Evolutionary conservation across 768 basidiomycete species (phyloP).

Genomic region (Pleurotus salmoneostramineus): DNA sequence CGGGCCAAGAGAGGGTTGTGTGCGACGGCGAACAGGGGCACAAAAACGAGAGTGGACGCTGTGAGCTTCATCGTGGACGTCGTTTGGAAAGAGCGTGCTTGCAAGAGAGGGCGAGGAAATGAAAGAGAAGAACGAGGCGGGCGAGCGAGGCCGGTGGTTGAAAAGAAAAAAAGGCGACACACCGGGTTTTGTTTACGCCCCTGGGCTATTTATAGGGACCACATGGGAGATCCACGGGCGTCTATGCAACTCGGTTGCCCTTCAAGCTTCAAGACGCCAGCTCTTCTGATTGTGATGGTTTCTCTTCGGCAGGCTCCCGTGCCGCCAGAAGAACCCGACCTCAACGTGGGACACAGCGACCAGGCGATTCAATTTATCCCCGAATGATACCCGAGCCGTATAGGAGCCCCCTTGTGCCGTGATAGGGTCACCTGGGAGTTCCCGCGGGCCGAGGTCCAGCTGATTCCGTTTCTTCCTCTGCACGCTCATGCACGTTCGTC

Average conservation of each 20-base stretch:
- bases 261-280: no score
- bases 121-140: neutral
- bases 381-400: no score
- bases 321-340: no score
- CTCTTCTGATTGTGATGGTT: no score
- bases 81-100: constrained; percentile 28
- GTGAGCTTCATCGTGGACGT: constrained; percentile 2
- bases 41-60: constrained; percentile 15
- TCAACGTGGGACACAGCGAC: no score
- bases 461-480: neutral
- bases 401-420: no score
- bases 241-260: no score
- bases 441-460: neutral
- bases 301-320: no score
- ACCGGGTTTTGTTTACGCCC: neutral
- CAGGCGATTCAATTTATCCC: no score
- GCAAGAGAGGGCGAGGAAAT: constrained; percentile 7
- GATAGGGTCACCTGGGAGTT: no score
- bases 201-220: neutral
- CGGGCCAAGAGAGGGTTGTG: constrained; percentile 19
- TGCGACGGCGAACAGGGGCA: constrained; percentile 39
- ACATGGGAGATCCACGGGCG: neutral
- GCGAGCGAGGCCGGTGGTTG: neutral
- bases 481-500: constrained; percentile 1
- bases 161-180: neutral